Conservation (phyloP, 768 basidiomycete genomes). For the Tremella fuciformis region DNA sequence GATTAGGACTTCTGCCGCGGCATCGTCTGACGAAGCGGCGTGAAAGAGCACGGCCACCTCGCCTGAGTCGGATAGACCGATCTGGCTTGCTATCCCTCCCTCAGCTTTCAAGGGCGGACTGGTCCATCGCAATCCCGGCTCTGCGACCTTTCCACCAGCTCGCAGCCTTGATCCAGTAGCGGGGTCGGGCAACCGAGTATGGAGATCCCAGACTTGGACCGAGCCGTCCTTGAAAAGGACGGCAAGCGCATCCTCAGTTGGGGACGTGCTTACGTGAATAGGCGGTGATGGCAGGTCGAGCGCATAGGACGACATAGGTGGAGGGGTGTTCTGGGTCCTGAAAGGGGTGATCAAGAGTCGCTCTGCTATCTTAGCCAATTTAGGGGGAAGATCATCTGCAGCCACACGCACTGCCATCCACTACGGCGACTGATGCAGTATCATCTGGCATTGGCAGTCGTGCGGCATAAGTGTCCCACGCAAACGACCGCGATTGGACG, state of each 20-base stretch:
- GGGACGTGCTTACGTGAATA: slow-evolving; percentile 65
- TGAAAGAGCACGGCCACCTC: slow-evolving; percentile 25
- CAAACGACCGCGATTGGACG: slow-evolving; percentile 61
- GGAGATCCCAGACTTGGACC: slow-evolving; percentile 68
- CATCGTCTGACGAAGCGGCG: not conserved
- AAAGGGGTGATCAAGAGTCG: slow-evolving; percentile 83
- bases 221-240: slow-evolving; percentile 69
- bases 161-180: slow-evolving; percentile 33
- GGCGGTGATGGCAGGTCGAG: slow-evolving; percentile 57
- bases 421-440: slow-evolving; percentile 80
- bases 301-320: slow-evolving; percentile 82
- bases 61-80: slow-evolving; percentile 30
- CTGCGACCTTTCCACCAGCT: slow-evolving; percentile 49
- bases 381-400: not conserved
- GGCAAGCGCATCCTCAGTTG: slow-evolving; percentile 61
- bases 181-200: slow-evolving; percentile 58
- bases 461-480: slow-evolving; percentile 75
- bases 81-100: slow-evolving; percentile 24
- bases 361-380: slow-evolving; percentile 55
- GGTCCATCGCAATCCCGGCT: slow-evolving; percentile 37
- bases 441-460: slow-evolving; percentile 63
- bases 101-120: slow-evolving; percentile 17
- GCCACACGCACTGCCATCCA: slow-evolving; percentile 72
- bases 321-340: slow-evolving; percentile 89
- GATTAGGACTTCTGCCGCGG: not conserved